Evolutionary conservation across 306 rosid genomes (phyloP), one percentile per base, ranked within the genome.

Genomic region (Cicer arietinum): DNA sequence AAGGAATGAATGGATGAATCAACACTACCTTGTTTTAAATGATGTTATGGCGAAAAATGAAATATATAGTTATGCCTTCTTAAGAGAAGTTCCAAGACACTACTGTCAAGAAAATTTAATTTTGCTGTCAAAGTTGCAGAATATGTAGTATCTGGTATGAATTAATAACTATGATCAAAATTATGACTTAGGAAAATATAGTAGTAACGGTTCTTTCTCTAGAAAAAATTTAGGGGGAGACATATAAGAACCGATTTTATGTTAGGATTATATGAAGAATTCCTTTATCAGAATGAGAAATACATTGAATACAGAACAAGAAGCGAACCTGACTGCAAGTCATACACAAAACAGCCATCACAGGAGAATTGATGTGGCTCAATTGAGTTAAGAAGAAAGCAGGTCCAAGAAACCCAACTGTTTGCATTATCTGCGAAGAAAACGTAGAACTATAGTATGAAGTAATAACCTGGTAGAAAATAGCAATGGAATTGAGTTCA

Each of bases 321-420:
- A 79, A 50, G 61, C 83, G 71, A 62, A 95, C 99, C 99, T 92
- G 99, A 63, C 99, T 95, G 87, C 99, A 92, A 7, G 98, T 90
- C 98, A 90, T 95, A 75, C 99, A 95, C 74, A 92, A 58, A 82
- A 95, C 97, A 68, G 99, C 99, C 93, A 92, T 86, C 13, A 60
- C 81, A 22, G 99, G 99, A 86, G 99, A 92, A 78, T 90, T 67
- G 10, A 92, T 52, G 54, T 90, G 97, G 89, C 98, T 95, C 91
- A 95, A 77, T 75, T 95, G 99, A 75, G 99, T 92, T 52, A 95
- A 84, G 92, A 95, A 95, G 87, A 95, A 95, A 78, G 99, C 99
- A 46, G 99, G 99, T 71, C 99, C 99, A 54, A 94, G 96, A 88
- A 95, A 95, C 56, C 99, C 99, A 83, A 95, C 72, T 60, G 96